A percentile compares a stretch with the other conserved stretches of the same genome.
Evolutionary conservation across 805 yeast species (phyloP).

Genomic region (Wickerhamiella brachini): DNA sequence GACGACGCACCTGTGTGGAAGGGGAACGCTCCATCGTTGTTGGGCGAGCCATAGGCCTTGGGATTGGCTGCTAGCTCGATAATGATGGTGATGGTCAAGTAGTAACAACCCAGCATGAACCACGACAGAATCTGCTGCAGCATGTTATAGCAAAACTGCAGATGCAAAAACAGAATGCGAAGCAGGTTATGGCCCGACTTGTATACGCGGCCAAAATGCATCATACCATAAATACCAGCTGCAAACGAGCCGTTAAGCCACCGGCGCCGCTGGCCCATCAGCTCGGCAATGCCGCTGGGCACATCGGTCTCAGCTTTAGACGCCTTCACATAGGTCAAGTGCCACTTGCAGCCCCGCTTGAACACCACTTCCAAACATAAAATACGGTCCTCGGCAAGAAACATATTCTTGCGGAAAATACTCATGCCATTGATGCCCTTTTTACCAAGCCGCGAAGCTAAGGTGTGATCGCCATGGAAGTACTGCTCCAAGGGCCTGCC

Average conservation of each 20-base stretch:
- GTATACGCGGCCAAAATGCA: slow-evolving; percentile 43
- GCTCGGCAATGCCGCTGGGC: slow-evolving; percentile 48
- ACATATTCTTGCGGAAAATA: slow-evolving; percentile 56
- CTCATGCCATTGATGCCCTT: slow-evolving; percentile 45
- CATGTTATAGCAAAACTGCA: slow-evolving; percentile 44
- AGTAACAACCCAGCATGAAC: slow-evolving; percentile 52
- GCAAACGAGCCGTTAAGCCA: slow-evolving; percentile 63
- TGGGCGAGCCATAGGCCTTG: slow-evolving; percentile 29
- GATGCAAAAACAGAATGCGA: slow-evolving; percentile 37
- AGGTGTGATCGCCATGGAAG: slow-evolving; percentile 50
- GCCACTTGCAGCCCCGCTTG: slow-evolving; percentile 44
- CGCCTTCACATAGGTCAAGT: slow-evolving; percentile 45
- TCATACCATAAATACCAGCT: slow-evolving; percentile 41
- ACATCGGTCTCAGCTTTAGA: slow-evolving; percentile 60
- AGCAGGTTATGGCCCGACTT: slow-evolving; percentile 38
- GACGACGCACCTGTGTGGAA: slow-evolving; percentile 22
- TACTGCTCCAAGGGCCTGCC: slow-evolving; percentile 56
- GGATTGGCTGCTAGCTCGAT: slow-evolving; percentile 34
- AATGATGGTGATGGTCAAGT: slow-evolving; percentile 47
- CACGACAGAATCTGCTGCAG: slow-evolving; percentile 43
- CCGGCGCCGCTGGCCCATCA: slow-evolving; percentile 49
- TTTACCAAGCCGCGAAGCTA: slow-evolving; percentile 33
- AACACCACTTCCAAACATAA: slow-evolving; percentile 52
- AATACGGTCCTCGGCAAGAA: slow-evolving; percentile 56
- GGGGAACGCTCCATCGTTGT: slow-evolving; percentile 29